A percentile compares a stretch with the other conserved stretches of the same genome.
phyloP scores from a whole-genome alignment of 192 early-diverging fungal genomes.

The Coemansia guatemalensis region DNA sequence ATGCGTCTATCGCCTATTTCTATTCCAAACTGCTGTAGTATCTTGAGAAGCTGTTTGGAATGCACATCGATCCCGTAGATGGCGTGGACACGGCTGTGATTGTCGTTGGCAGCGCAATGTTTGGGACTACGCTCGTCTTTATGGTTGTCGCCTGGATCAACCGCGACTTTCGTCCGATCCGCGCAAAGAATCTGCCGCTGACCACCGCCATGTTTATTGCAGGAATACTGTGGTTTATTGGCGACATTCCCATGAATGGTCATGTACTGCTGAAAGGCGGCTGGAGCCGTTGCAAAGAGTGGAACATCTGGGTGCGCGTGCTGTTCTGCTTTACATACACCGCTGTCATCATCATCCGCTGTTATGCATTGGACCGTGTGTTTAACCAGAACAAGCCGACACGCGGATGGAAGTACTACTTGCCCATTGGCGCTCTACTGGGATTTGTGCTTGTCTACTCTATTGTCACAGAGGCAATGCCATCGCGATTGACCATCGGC shows the following conservation, averaged over 20 bases:
- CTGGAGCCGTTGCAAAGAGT: too few relatives aligned
- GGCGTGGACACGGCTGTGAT: constrained; percentile 17
- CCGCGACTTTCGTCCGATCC: constrained; percentile 13
- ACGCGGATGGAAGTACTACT: constrained; percentile 9
- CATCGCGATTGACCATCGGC: not conserved
- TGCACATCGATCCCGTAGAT: constrained; percentile 14
- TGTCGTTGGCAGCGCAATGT: constrained; percentile 7
- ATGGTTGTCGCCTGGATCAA: constrained; percentile 8
- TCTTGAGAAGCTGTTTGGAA: constrained; percentile 7
- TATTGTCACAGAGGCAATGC: constrained; percentile 8
- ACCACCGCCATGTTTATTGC: constrained; percentile 13
- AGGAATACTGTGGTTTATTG: constrained; percentile 21
- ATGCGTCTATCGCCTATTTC: too few relatives aligned
- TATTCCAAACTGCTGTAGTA: not conserved
- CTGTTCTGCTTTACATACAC: constrained; percentile 14
- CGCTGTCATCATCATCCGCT: not conserved
- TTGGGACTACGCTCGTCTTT: constrained; percentile 8
- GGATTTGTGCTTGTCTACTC: not conserved
- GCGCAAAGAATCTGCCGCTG: constrained; percentile 25
- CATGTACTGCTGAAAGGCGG: constrained; percentile 9
- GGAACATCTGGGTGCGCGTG: constrained; percentile 15
- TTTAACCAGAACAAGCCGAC: constrained; percentile 20
- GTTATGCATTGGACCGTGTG: constrained; percentile 15
- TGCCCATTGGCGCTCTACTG: constrained; percentile 1
- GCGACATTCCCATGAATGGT: constrained; percentile 22